Conservation (phyloP, 2,329 filamentous ascomycete species). For the Botryotinia convoluta region DNA sequence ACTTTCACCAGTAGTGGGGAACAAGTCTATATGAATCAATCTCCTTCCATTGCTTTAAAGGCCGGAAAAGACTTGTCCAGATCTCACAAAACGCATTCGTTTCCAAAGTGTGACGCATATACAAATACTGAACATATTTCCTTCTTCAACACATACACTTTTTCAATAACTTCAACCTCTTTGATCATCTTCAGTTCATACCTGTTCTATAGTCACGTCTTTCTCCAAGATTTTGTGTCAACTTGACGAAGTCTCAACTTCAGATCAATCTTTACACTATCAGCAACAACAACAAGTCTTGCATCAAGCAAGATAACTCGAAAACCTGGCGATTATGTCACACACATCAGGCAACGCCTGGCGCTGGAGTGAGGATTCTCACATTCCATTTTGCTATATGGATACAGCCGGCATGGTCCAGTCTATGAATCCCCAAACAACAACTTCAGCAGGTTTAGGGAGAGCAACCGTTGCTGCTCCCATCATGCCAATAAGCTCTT, state of each 20-base stretch:
- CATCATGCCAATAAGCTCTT: slow-evolving; percentile 45
- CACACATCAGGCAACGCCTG: slow-evolving; percentile 49
- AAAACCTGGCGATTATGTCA: slow-evolving; percentile 49
- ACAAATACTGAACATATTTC: slow-evolving; percentile 15
- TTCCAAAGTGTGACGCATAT: not conserved
- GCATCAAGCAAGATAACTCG: slow-evolving; percentile 39
- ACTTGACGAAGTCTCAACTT: not conserved
- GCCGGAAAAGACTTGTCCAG: slow-evolving; percentile 3
- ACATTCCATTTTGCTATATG: slow-evolving; percentile 40
- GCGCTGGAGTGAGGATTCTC: slow-evolving; percentile 52
- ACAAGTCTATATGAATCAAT: slow-evolving; percentile 15
- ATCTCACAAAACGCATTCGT: slow-evolving; percentile 7
- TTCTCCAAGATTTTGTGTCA: not conserved
- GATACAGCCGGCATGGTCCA: slow-evolving; percentile 47
- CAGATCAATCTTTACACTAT: not conserved
- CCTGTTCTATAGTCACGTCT: not conserved
- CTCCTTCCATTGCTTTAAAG: slow-evolving; percentile 6
- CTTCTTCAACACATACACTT: not conserved
- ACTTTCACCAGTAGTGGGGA: slow-evolving; percentile 3
- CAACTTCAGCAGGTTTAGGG: slow-evolving; percentile 41
- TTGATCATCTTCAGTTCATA: not conserved
- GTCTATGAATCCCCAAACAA: slow-evolving; percentile 47
- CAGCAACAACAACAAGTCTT: slow-evolving; percentile 30
- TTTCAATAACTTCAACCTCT: not conserved
- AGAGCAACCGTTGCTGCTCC: slow-evolving; percentile 47